phyloP scores from a whole-genome alignment of 2,329 filamentous ascomycete species.

The Penicillium sp. region DNA sequence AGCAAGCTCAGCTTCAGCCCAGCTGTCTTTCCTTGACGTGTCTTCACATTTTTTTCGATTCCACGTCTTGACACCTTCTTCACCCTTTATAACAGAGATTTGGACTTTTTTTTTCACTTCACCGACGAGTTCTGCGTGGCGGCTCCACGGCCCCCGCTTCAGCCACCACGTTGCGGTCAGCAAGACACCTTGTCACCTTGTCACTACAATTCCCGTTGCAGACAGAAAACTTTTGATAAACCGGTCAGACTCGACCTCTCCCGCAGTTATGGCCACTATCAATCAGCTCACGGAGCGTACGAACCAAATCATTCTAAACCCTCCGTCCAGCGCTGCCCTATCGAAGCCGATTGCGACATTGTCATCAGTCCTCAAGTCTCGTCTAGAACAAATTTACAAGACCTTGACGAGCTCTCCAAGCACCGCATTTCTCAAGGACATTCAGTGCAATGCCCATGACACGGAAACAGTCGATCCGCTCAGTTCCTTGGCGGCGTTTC shows the following conservation, averaged over 20 bases:
- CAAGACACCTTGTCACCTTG: neutral
- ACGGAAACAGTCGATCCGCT: conserved; percentile 24
- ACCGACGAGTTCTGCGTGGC: neutral
- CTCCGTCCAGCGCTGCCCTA: conserved; percentile 5
- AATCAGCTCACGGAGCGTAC: conserved; percentile 22
- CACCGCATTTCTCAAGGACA: conserved; percentile 29
- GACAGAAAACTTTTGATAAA: neutral
- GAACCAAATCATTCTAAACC: conserved; percentile 22
- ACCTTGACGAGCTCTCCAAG: conserved; percentile 29
- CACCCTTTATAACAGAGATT: neutral
- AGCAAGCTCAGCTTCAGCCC: conserved; percentile 8
- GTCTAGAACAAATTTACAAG: conserved; percentile 44
- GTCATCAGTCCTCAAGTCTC: conserved; percentile 36
- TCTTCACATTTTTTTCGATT: neutral
- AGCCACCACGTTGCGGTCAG: neutral
- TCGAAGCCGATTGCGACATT: conserved; percentile 28
- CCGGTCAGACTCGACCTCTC: neutral
- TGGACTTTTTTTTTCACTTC: neutral
- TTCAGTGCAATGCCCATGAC: conserved; percentile 25
- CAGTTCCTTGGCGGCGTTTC: conserved; percentile 49
- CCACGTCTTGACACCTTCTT: neutral
- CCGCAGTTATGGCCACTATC: conserved; percentile 1
- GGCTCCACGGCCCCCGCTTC: neutral
- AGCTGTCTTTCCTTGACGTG: neutral
- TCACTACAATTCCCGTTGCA: neutral